These are phyloP conservation scores for Mycena haematopus DNA, from an alignment of 768 basidiomycete genomes.

Conservation along the genomic window DNA sequence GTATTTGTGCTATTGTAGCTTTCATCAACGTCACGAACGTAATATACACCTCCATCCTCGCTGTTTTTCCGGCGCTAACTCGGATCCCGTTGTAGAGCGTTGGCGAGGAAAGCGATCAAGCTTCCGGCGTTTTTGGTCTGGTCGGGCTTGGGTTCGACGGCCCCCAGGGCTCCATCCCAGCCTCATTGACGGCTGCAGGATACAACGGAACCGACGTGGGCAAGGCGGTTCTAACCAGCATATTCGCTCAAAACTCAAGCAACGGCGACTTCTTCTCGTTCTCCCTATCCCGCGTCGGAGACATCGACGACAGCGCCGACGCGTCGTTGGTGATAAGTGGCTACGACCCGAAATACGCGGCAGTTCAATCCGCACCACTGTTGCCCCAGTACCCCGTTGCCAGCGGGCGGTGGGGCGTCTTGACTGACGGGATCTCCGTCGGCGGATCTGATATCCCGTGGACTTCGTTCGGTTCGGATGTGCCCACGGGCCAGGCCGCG, in stretches of 20 bases:
- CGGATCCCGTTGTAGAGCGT: slow-evolving; percentile 18
- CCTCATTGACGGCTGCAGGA: slow-evolving; percentile 9
- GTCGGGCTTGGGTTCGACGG: slow-evolving; percentile 44
- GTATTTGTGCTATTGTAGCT: slow-evolving; percentile 27
- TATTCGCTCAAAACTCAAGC: slow-evolving; percentile 43
- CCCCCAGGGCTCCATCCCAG: slow-evolving; percentile 28
- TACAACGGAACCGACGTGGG: slow-evolving; percentile 26
- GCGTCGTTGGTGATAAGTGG: slow-evolving; percentile 51
- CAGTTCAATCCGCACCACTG: slow-evolving; percentile 39
- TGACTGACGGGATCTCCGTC: slow-evolving; percentile 46
- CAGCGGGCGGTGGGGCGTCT: slow-evolving; percentile 48
- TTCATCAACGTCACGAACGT: slow-evolving; percentile 38
- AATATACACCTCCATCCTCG: neutral
- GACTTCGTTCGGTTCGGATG: slow-evolving; percentile 37
- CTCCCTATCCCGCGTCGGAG: slow-evolving; percentile 47
- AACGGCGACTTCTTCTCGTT: slow-evolving; percentile 49
- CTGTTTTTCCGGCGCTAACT: neutral
- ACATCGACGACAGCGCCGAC: slow-evolving; percentile 47
- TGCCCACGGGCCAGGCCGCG: slow-evolving; percentile 39
- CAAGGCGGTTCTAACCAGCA: slow-evolving; percentile 44
- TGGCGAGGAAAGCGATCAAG: slow-evolving; percentile 15
- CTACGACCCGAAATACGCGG: slow-evolving; percentile 43
- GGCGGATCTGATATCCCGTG: slow-evolving; percentile 38
- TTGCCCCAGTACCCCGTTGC: slow-evolving; percentile 42
- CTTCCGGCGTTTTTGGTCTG: slow-evolving; percentile 39